Evolutionary conservation across 768 basidiomycete species (phyloP).

Genomic region (Mrakia hoshinonis): DNA sequence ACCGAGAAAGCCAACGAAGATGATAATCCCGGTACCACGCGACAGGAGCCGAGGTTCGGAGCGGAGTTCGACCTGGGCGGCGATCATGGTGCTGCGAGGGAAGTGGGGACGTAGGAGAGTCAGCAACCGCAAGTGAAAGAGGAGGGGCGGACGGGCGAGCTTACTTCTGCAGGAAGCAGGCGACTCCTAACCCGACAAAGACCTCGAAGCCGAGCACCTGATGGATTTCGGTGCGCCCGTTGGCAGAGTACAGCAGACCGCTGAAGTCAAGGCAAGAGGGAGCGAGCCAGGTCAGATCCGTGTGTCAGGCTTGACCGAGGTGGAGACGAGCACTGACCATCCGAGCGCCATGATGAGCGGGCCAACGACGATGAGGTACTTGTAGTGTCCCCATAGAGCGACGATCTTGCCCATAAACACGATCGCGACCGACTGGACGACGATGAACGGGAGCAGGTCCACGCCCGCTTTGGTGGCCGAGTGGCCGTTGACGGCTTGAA

Average conservation of each 20-base stretch:
- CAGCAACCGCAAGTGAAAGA: too few species aligned
- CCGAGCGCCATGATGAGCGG: slow-evolving; percentile 1
- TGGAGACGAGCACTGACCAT: too few species aligned
- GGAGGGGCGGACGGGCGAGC: too few species aligned
- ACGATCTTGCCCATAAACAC: slow-evolving; percentile 18
- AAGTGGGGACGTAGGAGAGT: too few species aligned
- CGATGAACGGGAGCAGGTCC: slow-evolving; percentile 24
- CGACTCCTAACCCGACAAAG: slow-evolving; percentile 33
- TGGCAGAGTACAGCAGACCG: slow-evolving; percentile 31
- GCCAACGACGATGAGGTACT: slow-evolving; percentile 17
- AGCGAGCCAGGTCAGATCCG: not conserved
- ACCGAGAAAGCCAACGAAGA: slow-evolving; percentile 31
- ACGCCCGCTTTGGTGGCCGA: slow-evolving; percentile 23
- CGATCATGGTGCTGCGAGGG: slow-evolving; percentile 25
- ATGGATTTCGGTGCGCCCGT: slow-evolving; percentile 12
- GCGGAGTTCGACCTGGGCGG: slow-evolving; percentile 29
- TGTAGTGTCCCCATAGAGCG: slow-evolving; percentile 19
- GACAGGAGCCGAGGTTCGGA: slow-evolving; percentile 28
- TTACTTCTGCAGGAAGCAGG: slow-evolving; percentile 32
- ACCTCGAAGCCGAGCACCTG: slow-evolving; percentile 32
- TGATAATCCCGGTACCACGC: not conserved
- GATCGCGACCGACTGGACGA: slow-evolving; percentile 22
- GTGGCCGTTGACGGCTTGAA: slow-evolving; percentile 22
- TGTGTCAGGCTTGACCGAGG: too few species aligned
- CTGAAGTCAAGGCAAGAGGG: slow-evolving; percentile 9